Conservation (phyloP, 1,284 basidiomycete genomes). For the Schizophyllum commune region DNA sequence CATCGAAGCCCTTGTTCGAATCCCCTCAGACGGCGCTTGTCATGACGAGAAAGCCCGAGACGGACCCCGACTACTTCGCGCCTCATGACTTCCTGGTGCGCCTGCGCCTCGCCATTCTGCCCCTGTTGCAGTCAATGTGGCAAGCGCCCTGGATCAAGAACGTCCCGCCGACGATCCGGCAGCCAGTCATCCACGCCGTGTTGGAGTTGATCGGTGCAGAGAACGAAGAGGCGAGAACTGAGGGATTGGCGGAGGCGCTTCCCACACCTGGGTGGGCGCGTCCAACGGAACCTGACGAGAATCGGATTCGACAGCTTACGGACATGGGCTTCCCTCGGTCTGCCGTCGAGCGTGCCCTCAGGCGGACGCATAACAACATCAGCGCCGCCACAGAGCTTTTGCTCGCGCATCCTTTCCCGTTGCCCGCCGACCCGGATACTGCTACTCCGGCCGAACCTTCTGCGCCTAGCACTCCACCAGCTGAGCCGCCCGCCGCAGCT, state of each 20-base stretch:
- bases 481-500: constrained; percentile 12
- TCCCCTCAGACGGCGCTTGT: constrained; percentile 77
- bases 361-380: constrained; percentile 84
- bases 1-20: constrained; percentile 77
- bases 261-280: constrained; percentile 16
- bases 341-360: constrained; percentile 78
- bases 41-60: constrained; percentile 71
- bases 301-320: constrained; percentile 72
- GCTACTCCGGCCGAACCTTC: constrained; percentile 25
- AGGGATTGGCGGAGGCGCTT: constrained; percentile 24
- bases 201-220: constrained; percentile 81
- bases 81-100: constrained; percentile 81
- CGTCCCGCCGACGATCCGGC: constrained; percentile 66
- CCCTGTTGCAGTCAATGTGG: constrained; percentile 72
- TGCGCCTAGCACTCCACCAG: constrained; percentile 19
- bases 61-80: constrained; percentile 74
- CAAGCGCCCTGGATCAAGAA: constrained; percentile 76
- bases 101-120: constrained; percentile 67
- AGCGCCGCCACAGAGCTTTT: constrained; percentile 86
- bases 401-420: constrained; percentile 74
- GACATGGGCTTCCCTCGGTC: constrained; percentile 96
- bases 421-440: constrained; percentile 55
- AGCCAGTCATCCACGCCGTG: constrained; percentile 70
- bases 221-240: constrained; percentile 60
- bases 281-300: constrained; percentile 60